A percentile compares a stretch with the other conserved stretches of the same genome.
These are phyloP conservation scores for Quercus lobata DNA, from an alignment of 331 rosid species.

Conservation along the genomic window DNA sequence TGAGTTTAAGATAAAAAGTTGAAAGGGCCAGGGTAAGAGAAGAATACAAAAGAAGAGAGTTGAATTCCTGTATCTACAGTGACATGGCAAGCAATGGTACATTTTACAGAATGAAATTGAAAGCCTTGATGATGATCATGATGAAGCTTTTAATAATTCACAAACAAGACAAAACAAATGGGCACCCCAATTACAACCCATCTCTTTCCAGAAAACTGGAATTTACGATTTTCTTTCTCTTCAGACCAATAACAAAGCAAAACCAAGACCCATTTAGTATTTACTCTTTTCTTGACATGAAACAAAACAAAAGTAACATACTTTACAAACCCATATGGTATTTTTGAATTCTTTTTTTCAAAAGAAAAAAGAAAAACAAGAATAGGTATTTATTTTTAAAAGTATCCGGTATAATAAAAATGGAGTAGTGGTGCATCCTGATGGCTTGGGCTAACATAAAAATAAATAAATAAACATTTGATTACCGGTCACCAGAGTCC, in stretches of 20 bases:
- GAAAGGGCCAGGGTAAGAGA: background rate
- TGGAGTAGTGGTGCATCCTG: too few relatives aligned
- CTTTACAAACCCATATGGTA: background rate
- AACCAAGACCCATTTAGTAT: background rate
- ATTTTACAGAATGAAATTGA: background rate
- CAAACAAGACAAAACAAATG: conserved; percentile 32
- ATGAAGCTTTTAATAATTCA: conserved; percentile 15
- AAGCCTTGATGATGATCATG: background rate
- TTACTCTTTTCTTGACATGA: conserved; percentile 7
- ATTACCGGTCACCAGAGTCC: too few relatives aligned
- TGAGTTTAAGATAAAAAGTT: too few relatives aligned
- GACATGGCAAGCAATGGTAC: background rate
- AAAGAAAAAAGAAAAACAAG: too few relatives aligned
- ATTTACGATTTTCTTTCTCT: conserved; percentile 23
- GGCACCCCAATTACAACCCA: conserved; percentile 20
- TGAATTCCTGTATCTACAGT: background rate
- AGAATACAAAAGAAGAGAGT: background rate
- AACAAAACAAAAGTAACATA: background rate
- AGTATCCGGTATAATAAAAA: too few relatives aligned
- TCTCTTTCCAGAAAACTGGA: conserved; percentile 15
- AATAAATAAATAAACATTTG: too few relatives aligned
- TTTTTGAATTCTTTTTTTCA: too few relatives aligned
- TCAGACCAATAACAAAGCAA: background rate
- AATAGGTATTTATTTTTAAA: too few relatives aligned
- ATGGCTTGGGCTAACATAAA: too few relatives aligned